These are phyloP conservation scores for Marchantia paleacea DNA, from an alignment of 225 moss, liverwort and hornwort genomes.

Conservation along the genomic window DNA sequence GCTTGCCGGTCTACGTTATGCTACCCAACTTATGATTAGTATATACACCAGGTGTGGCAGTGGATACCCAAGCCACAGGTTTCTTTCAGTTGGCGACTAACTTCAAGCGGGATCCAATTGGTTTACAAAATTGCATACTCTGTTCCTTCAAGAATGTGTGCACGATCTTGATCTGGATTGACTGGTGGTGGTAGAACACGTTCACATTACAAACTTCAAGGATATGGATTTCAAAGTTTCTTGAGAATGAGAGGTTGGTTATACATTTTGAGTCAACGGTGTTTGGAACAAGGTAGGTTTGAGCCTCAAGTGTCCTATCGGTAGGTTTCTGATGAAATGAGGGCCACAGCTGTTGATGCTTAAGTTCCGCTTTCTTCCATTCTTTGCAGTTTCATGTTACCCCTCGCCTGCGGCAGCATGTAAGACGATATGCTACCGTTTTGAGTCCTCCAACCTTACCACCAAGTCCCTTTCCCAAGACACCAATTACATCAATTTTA, in stretches of 20 bases:
- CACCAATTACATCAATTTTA: neutral
- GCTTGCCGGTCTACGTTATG: neutral
- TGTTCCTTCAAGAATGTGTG: too few species aligned
- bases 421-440: constrained; percentile 52
- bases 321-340: neutral
- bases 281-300: neutral
- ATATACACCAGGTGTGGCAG: neutral
- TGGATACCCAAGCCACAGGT: too few species aligned
- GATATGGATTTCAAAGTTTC: too few species aligned
- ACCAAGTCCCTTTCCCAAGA: neutral
- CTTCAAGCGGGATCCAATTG: neutral
- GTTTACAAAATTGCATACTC: too few species aligned
- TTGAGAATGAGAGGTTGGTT: too few species aligned
- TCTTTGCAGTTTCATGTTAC: constrained; percentile 79
- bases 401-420: constrained; percentile 67
- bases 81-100: too few species aligned
- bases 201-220: too few species aligned
- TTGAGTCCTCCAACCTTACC: neutral
- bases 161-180: too few species aligned
- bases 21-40: too few species aligned
- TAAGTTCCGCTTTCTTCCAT: constrained; percentile 1
- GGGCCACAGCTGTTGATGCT: neutral
- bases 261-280: too few species aligned
- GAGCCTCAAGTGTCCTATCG: neutral
- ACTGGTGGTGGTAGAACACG: too few species aligned